Conservation (phyloP, 148 eudicot genomes). For the Amaranthus hypochondriacus region DNA sequence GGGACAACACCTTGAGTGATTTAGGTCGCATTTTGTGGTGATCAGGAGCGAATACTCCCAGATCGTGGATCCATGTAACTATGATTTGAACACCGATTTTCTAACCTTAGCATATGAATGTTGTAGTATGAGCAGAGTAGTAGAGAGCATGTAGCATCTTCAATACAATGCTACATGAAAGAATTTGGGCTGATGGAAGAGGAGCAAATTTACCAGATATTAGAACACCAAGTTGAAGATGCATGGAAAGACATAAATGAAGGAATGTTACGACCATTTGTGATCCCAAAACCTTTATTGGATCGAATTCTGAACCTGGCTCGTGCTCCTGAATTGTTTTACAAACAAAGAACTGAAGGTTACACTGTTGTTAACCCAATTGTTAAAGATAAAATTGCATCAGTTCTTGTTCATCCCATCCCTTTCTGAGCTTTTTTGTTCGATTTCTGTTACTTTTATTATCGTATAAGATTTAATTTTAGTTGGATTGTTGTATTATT, state of each 20-base stretch:
- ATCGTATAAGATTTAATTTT: too few relatives aligned
- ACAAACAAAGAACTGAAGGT: constrained; percentile 38
- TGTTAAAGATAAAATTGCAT: constrained; percentile 20
- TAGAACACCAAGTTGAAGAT: constrained; percentile 15
- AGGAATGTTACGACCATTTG: constrained; percentile 28
- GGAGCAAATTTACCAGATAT: constrained; percentile 1
- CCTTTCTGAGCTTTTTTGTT: too few relatives aligned
- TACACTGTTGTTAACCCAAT: constrained; percentile 28
- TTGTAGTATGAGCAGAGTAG: neutral
- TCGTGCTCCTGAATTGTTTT: constrained; percentile 31
- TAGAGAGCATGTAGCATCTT: constrained; percentile 29
- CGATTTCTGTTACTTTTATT: too few relatives aligned
- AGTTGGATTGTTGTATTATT: too few relatives aligned
- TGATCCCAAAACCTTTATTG: constrained; percentile 30
- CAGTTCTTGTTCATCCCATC: too few relatives aligned
- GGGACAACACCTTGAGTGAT: too few relatives aligned
- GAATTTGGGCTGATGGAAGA: neutral
- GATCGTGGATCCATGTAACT: too few relatives aligned
- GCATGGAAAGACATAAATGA: constrained; percentile 44
- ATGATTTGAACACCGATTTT: too few relatives aligned
- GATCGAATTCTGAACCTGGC: constrained; percentile 27
- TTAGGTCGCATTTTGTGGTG: too few relatives aligned
- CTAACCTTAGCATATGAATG: too few relatives aligned
- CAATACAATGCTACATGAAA: constrained; percentile 31
- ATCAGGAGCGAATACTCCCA: too few relatives aligned